phyloP scores from a whole-genome alignment of 257 asterid species.

The Solanum rostratum region DNA sequence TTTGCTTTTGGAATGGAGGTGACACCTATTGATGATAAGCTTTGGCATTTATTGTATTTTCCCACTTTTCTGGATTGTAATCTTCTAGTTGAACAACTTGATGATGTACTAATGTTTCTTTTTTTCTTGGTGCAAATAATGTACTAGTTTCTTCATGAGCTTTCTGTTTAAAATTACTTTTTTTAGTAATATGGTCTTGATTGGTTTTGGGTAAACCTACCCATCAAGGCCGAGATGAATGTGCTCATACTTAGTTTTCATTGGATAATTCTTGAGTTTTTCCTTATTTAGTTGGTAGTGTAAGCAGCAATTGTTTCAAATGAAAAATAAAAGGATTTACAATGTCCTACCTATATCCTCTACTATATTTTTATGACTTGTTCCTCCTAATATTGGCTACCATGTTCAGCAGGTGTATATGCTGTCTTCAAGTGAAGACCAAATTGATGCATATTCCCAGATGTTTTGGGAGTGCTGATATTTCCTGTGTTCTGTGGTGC shows the following conservation, averaged over 20 bases:
- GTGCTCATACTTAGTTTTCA: not conserved
- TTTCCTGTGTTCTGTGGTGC: constrained; percentile 21
- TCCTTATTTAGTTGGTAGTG: not conserved
- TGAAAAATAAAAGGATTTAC: not conserved
- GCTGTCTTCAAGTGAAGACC: not conserved
- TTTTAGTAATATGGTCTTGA: not conserved
- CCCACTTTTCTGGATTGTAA: not conserved
- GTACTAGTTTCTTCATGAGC: not conserved
- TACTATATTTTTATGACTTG: not conserved
- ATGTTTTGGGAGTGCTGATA: constrained; percentile 59
- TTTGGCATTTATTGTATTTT: not conserved
- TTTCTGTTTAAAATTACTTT: not conserved
- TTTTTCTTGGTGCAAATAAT: not conserved
- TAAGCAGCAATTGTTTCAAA: not conserved
- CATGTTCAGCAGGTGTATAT: not conserved
- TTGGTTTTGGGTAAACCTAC: not conserved
- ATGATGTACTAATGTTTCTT: not conserved
- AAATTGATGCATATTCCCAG: constrained; percentile 13
- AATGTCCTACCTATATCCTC: not conserved
- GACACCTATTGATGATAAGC: not conserved
- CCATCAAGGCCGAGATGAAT: not conserved
- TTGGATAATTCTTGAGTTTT: not conserved
- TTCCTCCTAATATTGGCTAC: not conserved
- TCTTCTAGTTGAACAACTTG: not conserved
- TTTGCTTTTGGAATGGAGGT: not conserved